Conservation (phyloP, 23 red algal species). For the Pyropia haitanensis region DNA sequence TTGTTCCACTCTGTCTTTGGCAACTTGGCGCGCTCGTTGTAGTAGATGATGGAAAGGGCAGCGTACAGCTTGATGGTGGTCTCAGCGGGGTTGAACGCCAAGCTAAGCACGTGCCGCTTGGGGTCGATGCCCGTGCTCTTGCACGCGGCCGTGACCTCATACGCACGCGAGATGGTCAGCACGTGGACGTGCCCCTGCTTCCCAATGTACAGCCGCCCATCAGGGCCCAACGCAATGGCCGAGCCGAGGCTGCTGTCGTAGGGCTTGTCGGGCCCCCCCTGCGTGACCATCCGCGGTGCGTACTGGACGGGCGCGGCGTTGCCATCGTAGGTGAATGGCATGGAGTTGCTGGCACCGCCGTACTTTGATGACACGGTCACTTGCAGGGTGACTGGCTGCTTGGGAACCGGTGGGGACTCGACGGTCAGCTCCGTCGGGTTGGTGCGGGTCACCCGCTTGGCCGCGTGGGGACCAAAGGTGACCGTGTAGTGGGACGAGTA, state of each 20-base stretch:
- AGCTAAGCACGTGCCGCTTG: constrained; percentile 17
- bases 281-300: constrained; percentile 28
- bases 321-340: constrained; percentile 3
- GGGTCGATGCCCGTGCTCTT: constrained; percentile 12
- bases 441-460: no score
- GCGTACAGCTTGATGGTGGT: no score
- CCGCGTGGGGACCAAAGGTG: no score
- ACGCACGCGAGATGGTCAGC: constrained; percentile 14
- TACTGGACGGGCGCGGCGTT: background rate
- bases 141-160: constrained; percentile 28
- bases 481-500: no score
- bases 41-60: no score
- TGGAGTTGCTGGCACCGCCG: no score
- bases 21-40: no score
- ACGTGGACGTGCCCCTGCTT: constrained; percentile 30
- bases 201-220: constrained; percentile 49
- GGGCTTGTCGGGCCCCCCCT: constrained; percentile 16
- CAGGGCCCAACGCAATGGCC: constrained; percentile 38
- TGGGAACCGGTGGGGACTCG: no score
- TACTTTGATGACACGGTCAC: no score
- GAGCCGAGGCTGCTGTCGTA: constrained; percentile 15
- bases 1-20: constrained; percentile 26
- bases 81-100: constrained; percentile 30
- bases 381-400: no score
- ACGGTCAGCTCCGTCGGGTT: no score